A percentile compares a stretch with the other conserved stretches of the same genome.
Conservation (phyloP, 192 early-diverging fungal species). For the Backusella westeae region DNA sequence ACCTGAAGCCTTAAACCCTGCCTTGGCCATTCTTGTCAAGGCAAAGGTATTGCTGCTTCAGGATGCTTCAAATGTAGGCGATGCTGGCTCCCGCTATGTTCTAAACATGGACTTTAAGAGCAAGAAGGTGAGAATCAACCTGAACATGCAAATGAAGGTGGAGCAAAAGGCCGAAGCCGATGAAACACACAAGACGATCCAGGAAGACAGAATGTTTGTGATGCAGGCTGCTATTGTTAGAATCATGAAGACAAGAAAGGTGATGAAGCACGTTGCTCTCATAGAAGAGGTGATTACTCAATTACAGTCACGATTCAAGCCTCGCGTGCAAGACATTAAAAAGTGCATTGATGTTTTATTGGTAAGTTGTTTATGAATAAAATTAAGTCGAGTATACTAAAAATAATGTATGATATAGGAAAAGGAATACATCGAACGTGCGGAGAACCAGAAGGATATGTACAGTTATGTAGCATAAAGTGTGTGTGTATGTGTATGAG, state of each 20-base stretch:
- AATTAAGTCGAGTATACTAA: neutral
- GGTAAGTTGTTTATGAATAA: slow-evolving; percentile 21
- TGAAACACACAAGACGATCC: slow-evolving; percentile 90
- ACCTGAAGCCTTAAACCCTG: slow-evolving; percentile 61
- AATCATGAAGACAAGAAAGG: slow-evolving; percentile 98
- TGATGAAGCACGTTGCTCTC: slow-evolving; percentile 78
- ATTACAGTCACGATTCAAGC: slow-evolving; percentile 85
- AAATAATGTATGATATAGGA: slow-evolving; percentile 67
- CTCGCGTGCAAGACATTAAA: slow-evolving; percentile 89
- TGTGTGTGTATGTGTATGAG: neutral
- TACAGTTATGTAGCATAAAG: slow-evolving; percentile 80
- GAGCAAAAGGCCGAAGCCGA: slow-evolving; percentile 91
- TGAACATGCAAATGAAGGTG: slow-evolving; percentile 80
- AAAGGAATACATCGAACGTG: slow-evolving; percentile 91
- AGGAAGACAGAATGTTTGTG: slow-evolving; percentile 86
- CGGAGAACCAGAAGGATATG: slow-evolving; percentile 68
- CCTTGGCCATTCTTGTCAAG: slow-evolving; percentile 78
- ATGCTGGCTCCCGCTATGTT: slow-evolving; percentile 57
- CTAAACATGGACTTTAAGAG: slow-evolving; percentile 83
- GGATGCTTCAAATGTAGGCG: slow-evolving; percentile 52
- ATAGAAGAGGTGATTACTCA: slow-evolving; percentile 89
- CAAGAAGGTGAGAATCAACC: slow-evolving; percentile 87
- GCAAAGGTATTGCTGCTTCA: slow-evolving; percentile 71
- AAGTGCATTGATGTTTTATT: slow-evolving; percentile 93
- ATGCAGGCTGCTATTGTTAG: slow-evolving; percentile 99